phyloP scores from a whole-genome alignment of 371 early-diverging fungal genomes.

The Lichtheimia hyalospora region DNA sequence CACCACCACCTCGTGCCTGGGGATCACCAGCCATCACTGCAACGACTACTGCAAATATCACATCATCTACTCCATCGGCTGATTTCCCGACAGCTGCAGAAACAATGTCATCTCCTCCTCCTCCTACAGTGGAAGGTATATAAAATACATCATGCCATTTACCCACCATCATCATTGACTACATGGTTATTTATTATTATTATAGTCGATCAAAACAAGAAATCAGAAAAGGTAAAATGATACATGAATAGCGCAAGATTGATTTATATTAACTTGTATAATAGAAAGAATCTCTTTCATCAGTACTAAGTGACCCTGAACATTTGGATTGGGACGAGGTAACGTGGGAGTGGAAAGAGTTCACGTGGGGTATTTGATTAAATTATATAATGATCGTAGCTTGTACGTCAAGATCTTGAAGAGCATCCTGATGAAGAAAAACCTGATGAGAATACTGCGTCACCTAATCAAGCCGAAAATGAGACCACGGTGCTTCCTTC shows the following conservation, averaged over 20 bases:
- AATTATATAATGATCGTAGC: constrained; percentile 23
- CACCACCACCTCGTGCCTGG: constrained; percentile 13
- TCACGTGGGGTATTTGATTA: too few species aligned
- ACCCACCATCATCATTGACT: background rate
- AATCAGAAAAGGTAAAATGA: background rate
- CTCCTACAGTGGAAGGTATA: constrained; percentile 17
- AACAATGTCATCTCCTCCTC: background rate
- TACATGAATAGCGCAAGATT: background rate
- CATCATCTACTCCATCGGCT: constrained; percentile 7
- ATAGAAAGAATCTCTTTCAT: background rate
- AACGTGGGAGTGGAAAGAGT: constrained; percentile 1
- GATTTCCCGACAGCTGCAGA: constrained; percentile 37
- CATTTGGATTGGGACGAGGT: constrained; percentile 38
- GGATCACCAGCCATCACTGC: constrained; percentile 6
- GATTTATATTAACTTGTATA: background rate
- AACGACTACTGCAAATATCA: constrained; percentile 5
- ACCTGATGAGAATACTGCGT: background rate
- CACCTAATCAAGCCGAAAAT: constrained; percentile 8
- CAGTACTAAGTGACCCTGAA: constrained; percentile 1
- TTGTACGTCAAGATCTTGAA: constrained; percentile 16
- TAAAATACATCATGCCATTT: constrained; percentile 8
- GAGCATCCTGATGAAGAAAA: constrained; percentile 7
- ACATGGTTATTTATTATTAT: background rate
- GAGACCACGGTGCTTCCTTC: constrained; percentile 31
- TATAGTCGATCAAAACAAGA: background rate